phyloP scores from a whole-genome alignment of 2,329 filamentous ascomycete genomes.

The Fusarium anguioides region DNA sequence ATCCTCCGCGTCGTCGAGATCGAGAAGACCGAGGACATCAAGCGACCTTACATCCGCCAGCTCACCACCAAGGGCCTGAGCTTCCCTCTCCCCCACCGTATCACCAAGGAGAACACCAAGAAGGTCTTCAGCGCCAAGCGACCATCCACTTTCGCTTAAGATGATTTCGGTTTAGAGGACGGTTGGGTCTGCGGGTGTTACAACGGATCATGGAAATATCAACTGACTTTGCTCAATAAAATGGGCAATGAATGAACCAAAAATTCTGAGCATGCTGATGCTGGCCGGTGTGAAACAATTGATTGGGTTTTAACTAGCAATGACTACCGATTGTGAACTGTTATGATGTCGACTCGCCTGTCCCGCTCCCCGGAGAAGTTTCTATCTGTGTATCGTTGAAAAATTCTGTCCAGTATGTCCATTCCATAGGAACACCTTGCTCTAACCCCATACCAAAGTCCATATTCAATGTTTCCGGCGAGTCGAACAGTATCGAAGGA shows the following conservation, averaged over 20 bases:
- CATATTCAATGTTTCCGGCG: conserved; percentile 42
- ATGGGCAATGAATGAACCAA: conserved; percentile 60
- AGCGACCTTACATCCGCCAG: conserved; percentile 99
- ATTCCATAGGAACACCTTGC: conserved; percentile 39
- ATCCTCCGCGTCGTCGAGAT: conserved; percentile 98
- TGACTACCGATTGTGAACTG: conserved; percentile 38
- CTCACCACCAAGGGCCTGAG: conserved; percentile 93
- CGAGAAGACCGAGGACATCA: conserved; percentile 93
- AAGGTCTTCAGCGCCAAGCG: conserved; percentile 94
- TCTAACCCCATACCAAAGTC: conserved; percentile 38
- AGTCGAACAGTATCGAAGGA: conserved; percentile 47
- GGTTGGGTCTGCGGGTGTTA: conserved; percentile 70
- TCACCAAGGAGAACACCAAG: conserved; percentile 83
- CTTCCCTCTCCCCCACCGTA: conserved; percentile 98
- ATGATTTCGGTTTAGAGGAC: conserved; percentile 63
- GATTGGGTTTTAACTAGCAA: conserved; percentile 45
- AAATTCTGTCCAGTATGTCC: conserved; percentile 59
- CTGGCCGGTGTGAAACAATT: conserved; percentile 45
- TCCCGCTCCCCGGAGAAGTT: conserved; percentile 45
- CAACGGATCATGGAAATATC: conserved; percentile 70
- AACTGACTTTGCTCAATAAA: conserved; percentile 66
- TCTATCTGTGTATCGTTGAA: conserved; percentile 54
- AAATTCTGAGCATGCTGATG: conserved; percentile 47
- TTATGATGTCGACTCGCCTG: conserved; percentile 34
- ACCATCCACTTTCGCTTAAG: conserved; percentile 97